Evolutionary conservation across 1,139 yeast species (phyloP).

Genomic region (Blastobotrys niveus): DNA sequence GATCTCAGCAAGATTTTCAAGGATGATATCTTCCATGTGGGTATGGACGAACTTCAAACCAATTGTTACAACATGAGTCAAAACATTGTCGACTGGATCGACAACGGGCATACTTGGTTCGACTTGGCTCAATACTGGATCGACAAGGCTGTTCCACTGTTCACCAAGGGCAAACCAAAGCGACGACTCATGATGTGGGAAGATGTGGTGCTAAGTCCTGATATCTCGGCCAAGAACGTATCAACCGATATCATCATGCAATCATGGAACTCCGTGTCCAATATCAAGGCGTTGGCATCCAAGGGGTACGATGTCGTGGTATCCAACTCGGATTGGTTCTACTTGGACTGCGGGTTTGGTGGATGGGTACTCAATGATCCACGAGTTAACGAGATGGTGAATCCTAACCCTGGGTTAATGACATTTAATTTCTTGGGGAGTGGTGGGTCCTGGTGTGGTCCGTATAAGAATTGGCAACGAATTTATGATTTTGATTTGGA

Average conservation of each 20-base stretch:
- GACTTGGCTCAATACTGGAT: slow-evolving; percentile 42
- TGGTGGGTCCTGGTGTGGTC: slow-evolving; percentile 49
- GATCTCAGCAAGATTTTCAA: slow-evolving; percentile 38
- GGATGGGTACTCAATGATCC: slow-evolving; percentile 42
- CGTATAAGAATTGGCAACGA: slow-evolving; percentile 48
- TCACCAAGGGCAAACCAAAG: slow-evolving; percentile 23
- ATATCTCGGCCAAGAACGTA: slow-evolving; percentile 25
- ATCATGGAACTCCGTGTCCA: slow-evolving; percentile 37
- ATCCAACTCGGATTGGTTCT: slow-evolving; percentile 39
- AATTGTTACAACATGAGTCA: slow-evolving; percentile 39
- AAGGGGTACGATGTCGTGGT: slow-evolving; percentile 44
- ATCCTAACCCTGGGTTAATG: slow-evolving; percentile 25
- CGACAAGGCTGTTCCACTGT: slow-evolving; percentile 38
- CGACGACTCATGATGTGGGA: slow-evolving; percentile 43
- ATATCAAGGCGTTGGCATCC: slow-evolving; percentile 35
- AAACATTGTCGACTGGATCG: slow-evolving; percentile 33
- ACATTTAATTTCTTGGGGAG: slow-evolving; percentile 34
- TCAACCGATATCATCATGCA: slow-evolving; percentile 38
- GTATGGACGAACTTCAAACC: slow-evolving; percentile 42
- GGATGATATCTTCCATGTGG: slow-evolving; percentile 44
- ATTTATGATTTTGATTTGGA: slow-evolving; percentile 42
- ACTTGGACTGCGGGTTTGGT: slow-evolving; percentile 47
- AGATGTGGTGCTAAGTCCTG: slow-evolving; percentile 36
- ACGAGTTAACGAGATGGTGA: slow-evolving; percentile 29
- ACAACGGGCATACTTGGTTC: slow-evolving; percentile 39